phyloP scores from a whole-genome alignment of 495 filamentous ascomycete genomes.

The Penicillium steckii region DNA sequence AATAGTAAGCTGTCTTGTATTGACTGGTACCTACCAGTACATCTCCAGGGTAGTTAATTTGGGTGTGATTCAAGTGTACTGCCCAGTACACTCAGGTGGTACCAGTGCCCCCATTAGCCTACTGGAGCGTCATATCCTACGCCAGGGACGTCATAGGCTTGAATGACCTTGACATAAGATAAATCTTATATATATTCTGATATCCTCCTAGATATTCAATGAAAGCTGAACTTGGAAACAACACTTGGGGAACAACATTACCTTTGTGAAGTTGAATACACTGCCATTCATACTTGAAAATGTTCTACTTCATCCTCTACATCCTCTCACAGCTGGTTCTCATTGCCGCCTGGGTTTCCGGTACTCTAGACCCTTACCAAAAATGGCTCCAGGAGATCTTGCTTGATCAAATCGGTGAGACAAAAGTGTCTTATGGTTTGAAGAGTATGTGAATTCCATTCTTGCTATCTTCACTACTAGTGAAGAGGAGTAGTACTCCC shows the following conservation, averaged over 20 bases:
- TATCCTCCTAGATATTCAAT: too few relatives aligned
- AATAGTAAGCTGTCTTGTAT: too few relatives aligned
- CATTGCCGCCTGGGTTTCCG: slow-evolving; percentile 33
- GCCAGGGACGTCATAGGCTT: slow-evolving; percentile 22
- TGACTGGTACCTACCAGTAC: too few relatives aligned
- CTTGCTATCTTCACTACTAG: not conserved
- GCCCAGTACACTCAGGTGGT: too few relatives aligned
- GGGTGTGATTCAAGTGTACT: too few relatives aligned
- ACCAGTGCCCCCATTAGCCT: not conserved
- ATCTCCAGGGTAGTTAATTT: too few relatives aligned
- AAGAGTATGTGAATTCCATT: slow-evolving; percentile 31
- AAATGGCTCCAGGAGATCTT: slow-evolving; percentile 44
- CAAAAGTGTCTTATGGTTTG: slow-evolving; percentile 40
- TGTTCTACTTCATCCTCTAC: slow-evolving; percentile 29
- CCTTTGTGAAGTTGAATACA: too few relatives aligned
- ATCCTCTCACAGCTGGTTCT: slow-evolving; percentile 20
- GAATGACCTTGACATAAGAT: too few relatives aligned
- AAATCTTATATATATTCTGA: too few relatives aligned
- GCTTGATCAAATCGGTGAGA: slow-evolving; percentile 54
- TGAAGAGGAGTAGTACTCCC: too few relatives aligned
- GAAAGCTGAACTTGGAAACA: too few relatives aligned
- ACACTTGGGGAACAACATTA: too few relatives aligned
- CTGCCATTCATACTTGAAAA: not conserved
- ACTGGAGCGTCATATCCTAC: slow-evolving; percentile 15
- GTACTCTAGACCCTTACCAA: slow-evolving; percentile 34